Base-by-base conservation (phyloP, 2,329 filamentous ascomycete genomes). In the Didymella glomerata region DNA sequence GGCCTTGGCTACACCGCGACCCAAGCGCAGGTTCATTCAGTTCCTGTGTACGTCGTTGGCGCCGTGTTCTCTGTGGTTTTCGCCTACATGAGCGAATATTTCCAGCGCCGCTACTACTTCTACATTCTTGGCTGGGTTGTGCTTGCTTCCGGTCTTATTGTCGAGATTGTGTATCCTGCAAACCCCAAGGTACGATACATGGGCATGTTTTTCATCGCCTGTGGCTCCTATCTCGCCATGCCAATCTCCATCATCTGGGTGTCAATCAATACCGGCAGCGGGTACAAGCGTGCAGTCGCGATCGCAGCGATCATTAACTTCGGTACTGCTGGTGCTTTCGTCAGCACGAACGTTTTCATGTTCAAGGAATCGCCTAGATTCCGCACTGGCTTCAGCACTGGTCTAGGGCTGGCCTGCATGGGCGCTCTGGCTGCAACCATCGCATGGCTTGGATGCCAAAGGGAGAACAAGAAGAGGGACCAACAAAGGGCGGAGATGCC, bases 211-310 rank as follows among this genome's bases (percentile, higher is more conserved):
- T 82, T 86, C 55, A 81, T 83, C 28, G 81, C 83, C 5, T 70
- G 81, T 0, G 85, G 84, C 8, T 83, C 81, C 1, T 86, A 86
- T 69, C 83, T 84, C 0, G 83, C 82, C 9, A 84, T 85, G 0
- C 84, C 84, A 0, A 81, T 84, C 0, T 85, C 84, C 68, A 69
- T 87, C 32, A 81, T 81, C 9, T 87, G 84, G 85, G 83, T 81
- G 0, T 77, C 86, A 24, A 86, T 87, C 66, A 87, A 80, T 76
- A 69, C 63, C 65, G 66, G 65, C 1, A 68, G 64, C 24, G 71
- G 70, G 3, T 77, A 70, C 30, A 69, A 72, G 42, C 67, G 66
- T 8, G 59, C 66, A 1, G 66, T 68, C 7, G 63, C 65, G 18
- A 63, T 72, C 6, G 60, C 59, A 0, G 54, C 54, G 1, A 71